Conservation (phyloP, 2,329 filamentous ascomycete species). For the Pezizomycotina sp. region DNA sequence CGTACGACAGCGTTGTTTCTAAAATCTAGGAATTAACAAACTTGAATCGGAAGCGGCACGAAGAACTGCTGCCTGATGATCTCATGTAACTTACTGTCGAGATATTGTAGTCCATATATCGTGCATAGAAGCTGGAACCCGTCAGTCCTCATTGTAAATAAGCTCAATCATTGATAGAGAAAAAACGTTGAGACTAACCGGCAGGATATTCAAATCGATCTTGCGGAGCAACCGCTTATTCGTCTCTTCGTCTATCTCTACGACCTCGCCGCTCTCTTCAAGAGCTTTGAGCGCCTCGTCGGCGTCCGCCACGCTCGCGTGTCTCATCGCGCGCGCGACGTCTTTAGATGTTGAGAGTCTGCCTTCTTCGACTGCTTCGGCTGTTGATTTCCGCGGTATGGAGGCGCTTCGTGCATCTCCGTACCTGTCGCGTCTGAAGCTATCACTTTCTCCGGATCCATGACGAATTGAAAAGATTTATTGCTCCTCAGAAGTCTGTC, state of each 20-base stretch:
- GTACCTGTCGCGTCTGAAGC: no score
- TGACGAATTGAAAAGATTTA: no score
- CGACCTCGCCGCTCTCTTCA: constrained; percentile 27
- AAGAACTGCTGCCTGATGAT: not conserved
- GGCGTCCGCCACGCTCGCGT: no score
- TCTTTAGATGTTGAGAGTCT: no score
- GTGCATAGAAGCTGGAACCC: constrained; percentile 35
- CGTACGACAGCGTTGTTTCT: constrained; percentile 37
- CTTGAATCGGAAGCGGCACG: not conserved
- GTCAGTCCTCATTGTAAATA: constrained; percentile 3
- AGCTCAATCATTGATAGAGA: not conserved
- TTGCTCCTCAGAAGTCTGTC: no score
- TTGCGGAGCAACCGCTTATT: constrained; percentile 32
- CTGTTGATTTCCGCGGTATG: no score
- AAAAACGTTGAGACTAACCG: constrained; percentile 22
- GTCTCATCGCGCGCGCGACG: no score
- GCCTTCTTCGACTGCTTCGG: no score
- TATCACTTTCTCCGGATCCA: no score
- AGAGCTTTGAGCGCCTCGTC: constrained; percentile 34
- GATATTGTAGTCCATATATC: constrained; percentile 42
- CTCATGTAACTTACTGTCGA: constrained; percentile 32
- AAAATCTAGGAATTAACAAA: constrained; percentile 2
- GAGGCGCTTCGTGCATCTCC: no score
- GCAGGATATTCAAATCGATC: constrained; percentile 35
- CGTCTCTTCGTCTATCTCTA: constrained; percentile 30